Evolutionary conservation across 2,329 filamentous ascomycete species (phyloP), one percentile per base, ranked within the genome.

Genomic region (Phaeosphaeriaceae sp.): DNA sequence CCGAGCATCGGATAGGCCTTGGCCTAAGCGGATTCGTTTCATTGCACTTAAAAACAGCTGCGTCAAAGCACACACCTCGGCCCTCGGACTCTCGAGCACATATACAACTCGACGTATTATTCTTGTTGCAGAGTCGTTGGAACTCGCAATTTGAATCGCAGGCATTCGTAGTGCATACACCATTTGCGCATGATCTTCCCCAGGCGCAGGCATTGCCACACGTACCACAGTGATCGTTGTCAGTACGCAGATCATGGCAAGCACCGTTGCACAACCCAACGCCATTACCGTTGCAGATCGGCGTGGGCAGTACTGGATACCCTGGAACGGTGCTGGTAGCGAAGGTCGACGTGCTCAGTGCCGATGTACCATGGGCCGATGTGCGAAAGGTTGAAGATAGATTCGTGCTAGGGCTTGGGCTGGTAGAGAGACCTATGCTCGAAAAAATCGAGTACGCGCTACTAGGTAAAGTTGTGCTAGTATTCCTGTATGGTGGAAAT

Each of bases 41-140:
- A 11, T 47, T 39, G 33, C 61, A 64, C 21, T 39, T 46, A 40
- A 55, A 63, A 20, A 33, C 43, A 2, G 50, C 41, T 36, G 51
- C 56, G 37, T 72, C 56, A 42, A 70, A 69, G 49, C 70, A 73
- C 26, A 73, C 46, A 2, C 70, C 69, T 9, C 44, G 44, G 35
- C 55, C 54, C 12, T 54, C 57, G 9, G 50, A 42, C 4, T 65
- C 63, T 6, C 43, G 51, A 16, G 57, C 66, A 40, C 71, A 73
- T 11, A 62, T 63, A 41, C 71, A 73, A 8, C 46, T 49, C 17
- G 45, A 26, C 3, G 60, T 55, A 11, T 40, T 43, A n/a, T 53
- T 57, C 35, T 47, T 42, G 12, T 52, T 17, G 16, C 70, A 74
- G n/a, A 56, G 38, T 7, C 57, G 54, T 18, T 60, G 51, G n/a